A percentile compares a stretch with the other conserved stretches of the same genome.
Evolutionary conservation across 2,329 filamentous ascomycete species (phyloP).

Genomic region (Pseudogymnoascus sp.): DNA sequence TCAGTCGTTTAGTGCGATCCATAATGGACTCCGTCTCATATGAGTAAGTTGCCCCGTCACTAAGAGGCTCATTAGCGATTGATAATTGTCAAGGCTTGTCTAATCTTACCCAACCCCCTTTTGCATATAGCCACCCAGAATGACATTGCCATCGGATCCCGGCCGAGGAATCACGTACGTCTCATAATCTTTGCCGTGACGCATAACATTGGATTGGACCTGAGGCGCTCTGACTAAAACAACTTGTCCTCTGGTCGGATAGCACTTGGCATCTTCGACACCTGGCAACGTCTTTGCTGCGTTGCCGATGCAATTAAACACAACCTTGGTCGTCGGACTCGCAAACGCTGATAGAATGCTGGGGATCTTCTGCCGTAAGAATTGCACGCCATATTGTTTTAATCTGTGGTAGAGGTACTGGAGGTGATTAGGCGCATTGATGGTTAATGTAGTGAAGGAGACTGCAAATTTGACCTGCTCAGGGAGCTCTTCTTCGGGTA

Average conservation of each 20-base stretch:
- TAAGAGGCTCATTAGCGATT: constrained; percentile 13
- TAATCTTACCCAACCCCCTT: constrained; percentile 27
- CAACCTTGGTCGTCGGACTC: constrained; percentile 3
- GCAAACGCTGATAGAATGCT: constrained; percentile 25
- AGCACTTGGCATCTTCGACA: constrained; percentile 18
- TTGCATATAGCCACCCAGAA: constrained; percentile 36
- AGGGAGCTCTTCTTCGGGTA: constrained; percentile 27
- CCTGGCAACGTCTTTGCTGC: constrained; percentile 14
- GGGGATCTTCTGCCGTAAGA: constrained; percentile 26
- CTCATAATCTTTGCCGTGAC: constrained; percentile 33
- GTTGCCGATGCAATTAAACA: constrained; percentile 16
- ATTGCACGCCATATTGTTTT: constrained; percentile 28
- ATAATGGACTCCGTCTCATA: constrained; percentile 34
- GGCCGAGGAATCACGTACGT: constrained; percentile 36
- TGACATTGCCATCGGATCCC: constrained; percentile 31
- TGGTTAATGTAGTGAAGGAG: constrained; percentile 31
- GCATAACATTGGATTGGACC: constrained; percentile 34
- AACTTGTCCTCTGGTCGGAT: constrained; percentile 24
- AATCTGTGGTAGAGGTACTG: constrained; percentile 26
- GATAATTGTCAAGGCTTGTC: neutral
- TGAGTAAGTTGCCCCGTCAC: constrained; percentile 31
- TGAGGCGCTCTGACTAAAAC: constrained; percentile 31
- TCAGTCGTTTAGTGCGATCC: constrained; percentile 29
- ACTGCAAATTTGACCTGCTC: constrained; percentile 30
- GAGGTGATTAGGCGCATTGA: constrained; percentile 35